phyloP scores from a whole-genome alignment of 805 yeast species.

The Candida mattraensis region DNA sequence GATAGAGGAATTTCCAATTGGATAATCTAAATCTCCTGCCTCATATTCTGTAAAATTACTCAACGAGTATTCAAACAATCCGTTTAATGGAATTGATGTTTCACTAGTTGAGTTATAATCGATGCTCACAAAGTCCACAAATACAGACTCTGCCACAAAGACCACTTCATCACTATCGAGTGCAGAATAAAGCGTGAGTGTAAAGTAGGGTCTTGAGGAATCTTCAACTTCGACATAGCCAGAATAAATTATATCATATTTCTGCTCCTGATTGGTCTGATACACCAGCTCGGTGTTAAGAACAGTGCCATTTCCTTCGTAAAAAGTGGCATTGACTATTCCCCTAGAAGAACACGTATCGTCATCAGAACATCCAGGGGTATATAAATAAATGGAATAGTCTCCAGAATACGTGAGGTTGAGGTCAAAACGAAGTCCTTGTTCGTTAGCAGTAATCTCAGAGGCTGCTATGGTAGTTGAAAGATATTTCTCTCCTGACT shows the following conservation, averaged over 20 bases:
- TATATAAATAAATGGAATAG: slow-evolving; percentile 69
- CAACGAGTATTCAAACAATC: slow-evolving; percentile 79
- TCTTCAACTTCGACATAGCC: slow-evolving; percentile 61
- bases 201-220: slow-evolving; percentile 37
- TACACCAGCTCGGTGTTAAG: slow-evolving; percentile 51
- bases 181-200: slow-evolving; percentile 39
- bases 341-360: slow-evolving; percentile 71
- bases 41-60: slow-evolving; percentile 53
- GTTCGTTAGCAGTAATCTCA: slow-evolving; percentile 28
- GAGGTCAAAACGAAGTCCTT: slow-evolving; percentile 58
- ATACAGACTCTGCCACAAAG: slow-evolving; percentile 72
- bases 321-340: slow-evolving; percentile 71
- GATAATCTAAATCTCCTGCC: slow-evolving; percentile 21
- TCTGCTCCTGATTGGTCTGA: slow-evolving; percentile 78
- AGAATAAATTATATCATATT: slow-evolving; percentile 73
- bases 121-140: slow-evolving; percentile 47
- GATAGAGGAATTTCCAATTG: slow-evolving; percentile 50
- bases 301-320: slow-evolving; percentile 44
- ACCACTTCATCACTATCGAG: slow-evolving; percentile 38
- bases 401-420: slow-evolving; percentile 71
- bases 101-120: slow-evolving; percentile 36
- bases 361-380: slow-evolving; percentile 84
- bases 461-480: slow-evolving; percentile 28
- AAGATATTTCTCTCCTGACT: slow-evolving; percentile 20
- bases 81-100: slow-evolving; percentile 50